These are phyloP conservation scores for Rubroboletus pulcherrimus DNA, from an alignment of 768 basidiomycete genomes.

Conservation along the genomic window DNA sequence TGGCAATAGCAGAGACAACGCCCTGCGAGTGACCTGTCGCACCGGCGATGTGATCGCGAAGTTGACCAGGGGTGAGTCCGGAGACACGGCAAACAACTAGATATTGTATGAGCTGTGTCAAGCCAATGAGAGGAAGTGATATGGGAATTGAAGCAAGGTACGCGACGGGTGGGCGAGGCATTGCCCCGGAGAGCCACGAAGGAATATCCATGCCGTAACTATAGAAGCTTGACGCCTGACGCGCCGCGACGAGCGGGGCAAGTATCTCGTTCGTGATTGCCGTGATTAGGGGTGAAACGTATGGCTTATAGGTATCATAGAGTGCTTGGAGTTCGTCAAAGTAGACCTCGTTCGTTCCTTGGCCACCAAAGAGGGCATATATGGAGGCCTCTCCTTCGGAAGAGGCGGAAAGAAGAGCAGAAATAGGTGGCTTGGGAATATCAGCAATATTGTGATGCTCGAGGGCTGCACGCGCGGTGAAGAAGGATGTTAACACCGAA, in stretches of 20 bases:
- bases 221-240: constrained; percentile 61
- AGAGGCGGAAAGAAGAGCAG: constrained; percentile 67
- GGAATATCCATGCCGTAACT: constrained; percentile 75
- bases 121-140: constrained; percentile 92
- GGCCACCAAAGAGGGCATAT: constrained; percentile 95
- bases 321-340: constrained; percentile 92
- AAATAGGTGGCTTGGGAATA: constrained; percentile 57
- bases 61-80: constrained; percentile 73
- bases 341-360: constrained; percentile 97
- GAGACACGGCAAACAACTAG: constrained; percentile 74
- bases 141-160: constrained; percentile 93
- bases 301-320: constrained; percentile 88
- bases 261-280: constrained; percentile 65
- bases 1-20: constrained; percentile 87
- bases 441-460: constrained; percentile 51
- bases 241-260: constrained; percentile 60
- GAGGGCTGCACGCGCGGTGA: constrained; percentile 66
- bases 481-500: constrained; percentile 75
- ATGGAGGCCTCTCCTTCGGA: constrained; percentile 62
- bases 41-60: constrained; percentile 72
- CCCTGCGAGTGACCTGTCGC: constrained; percentile 98
- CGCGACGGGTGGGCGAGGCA: constrained; percentile 67
- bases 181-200: constrained; percentile 76
- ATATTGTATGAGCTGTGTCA: constrained; percentile 95
- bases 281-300: constrained; percentile 68